phyloP scores from a whole-genome alignment of 345 rosid species.

The Syzygium aromaticum region DNA sequence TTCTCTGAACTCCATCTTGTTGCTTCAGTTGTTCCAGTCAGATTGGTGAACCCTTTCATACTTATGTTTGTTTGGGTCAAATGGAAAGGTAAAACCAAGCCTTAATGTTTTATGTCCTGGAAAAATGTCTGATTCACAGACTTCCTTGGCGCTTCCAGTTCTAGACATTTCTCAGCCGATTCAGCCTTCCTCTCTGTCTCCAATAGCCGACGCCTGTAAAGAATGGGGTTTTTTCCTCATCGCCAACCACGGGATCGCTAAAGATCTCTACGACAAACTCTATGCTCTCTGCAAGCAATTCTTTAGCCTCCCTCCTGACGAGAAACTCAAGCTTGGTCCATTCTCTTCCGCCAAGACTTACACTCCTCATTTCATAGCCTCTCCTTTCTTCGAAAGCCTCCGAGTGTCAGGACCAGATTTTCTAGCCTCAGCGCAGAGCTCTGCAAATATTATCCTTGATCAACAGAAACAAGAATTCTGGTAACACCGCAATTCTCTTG shows the following conservation, averaged over 20 bases:
- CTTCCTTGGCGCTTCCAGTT: conserved; percentile 47
- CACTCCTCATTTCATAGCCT: conserved; percentile 71
- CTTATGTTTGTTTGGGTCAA: neutral
- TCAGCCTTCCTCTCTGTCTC: conserved; percentile 23
- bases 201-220: conserved; percentile 54
- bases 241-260: conserved; percentile 59
- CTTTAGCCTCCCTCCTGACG: conserved; percentile 38
- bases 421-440: conserved; percentile 43
- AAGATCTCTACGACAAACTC: conserved; percentile 25
- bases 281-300: conserved; percentile 29
- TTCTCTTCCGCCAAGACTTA: conserved; percentile 32
- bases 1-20: neutral
- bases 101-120: neutral
- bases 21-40: neutral
- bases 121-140: conserved; percentile 26
- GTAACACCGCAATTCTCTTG: conserved; percentile 14
- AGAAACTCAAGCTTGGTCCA: conserved; percentile 64
- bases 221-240: conserved; percentile 73
- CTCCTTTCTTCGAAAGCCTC: conserved; percentile 74
- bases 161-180: conserved; percentile 50
- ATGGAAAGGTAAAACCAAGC: neutral
- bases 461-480: conserved; percentile 37
- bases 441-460: conserved; percentile 35
- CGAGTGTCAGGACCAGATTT: conserved; percentile 64
- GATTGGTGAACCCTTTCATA: neutral